These are phyloP conservation scores for Fimicolochytrium jonesii DNA, from an alignment of 192 early-diverging fungal species.

Conservation along the genomic window DNA sequence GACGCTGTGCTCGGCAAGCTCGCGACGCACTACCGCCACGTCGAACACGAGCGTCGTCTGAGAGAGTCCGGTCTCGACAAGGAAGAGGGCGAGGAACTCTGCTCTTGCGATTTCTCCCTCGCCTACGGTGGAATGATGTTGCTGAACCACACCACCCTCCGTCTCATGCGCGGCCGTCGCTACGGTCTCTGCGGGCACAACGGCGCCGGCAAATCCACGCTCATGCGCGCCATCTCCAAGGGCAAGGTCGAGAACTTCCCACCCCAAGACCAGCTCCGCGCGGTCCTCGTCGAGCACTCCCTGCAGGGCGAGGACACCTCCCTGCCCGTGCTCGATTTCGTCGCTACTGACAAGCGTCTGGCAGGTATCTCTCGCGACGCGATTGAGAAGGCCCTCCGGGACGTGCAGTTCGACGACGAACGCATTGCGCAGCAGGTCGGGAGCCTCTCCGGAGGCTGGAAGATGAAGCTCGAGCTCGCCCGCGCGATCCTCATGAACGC, in stretches of 20 bases:
- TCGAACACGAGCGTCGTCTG: slow-evolving; percentile 18
- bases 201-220: slow-evolving; percentile 76
- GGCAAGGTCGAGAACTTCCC: slow-evolving; percentile 57
- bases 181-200: slow-evolving; percentile 81
- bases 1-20: background rate
- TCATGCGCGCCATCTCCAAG: slow-evolving; percentile 60
- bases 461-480: slow-evolving; percentile 60
- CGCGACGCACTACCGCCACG: slow-evolving; percentile 15
- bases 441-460: slow-evolving; percentile 58
- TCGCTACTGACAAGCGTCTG: slow-evolving; percentile 37
- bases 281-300: slow-evolving; percentile 51
- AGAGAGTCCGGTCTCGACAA: slow-evolving; percentile 32
- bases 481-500: slow-evolving; percentile 64
- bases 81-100: slow-evolving; percentile 54
- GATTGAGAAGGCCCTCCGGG: slow-evolving; percentile 27
- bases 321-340: slow-evolving; percentile 47
- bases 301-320: slow-evolving; percentile 45
- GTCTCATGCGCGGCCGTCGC: slow-evolving; percentile 67
- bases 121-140: slow-evolving; percentile 58
- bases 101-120: slow-evolving; percentile 50
- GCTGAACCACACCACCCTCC: slow-evolving; percentile 52
- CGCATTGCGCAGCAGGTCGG: slow-evolving; percentile 37
- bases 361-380: slow-evolving; percentile 24
- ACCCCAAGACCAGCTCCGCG: slow-evolving; percentile 40
- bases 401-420: slow-evolving; percentile 47